phyloP scores from a whole-genome alignment of 2,329 filamentous ascomycete genomes.

The Sarocladium strictum region DNA sequence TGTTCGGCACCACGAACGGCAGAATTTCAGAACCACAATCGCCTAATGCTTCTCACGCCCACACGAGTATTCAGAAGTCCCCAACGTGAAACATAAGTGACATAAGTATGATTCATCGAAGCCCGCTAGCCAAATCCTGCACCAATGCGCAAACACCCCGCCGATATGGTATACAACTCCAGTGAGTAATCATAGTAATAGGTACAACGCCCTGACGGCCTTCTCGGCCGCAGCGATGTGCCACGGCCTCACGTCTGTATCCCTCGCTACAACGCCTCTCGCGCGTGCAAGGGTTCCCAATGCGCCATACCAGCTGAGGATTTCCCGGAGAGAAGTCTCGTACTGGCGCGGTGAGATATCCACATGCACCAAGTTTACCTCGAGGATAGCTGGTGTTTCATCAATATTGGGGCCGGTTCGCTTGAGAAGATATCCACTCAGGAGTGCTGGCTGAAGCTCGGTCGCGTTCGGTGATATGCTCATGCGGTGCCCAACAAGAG shows the following conservation, averaged over 20 bases:
- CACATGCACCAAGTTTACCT: conserved; percentile 57
- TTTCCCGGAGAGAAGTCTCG: conserved; percentile 64
- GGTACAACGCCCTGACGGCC: conserved; percentile 58
- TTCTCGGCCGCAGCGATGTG: conserved; percentile 69
- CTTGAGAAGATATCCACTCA: conserved; percentile 62
- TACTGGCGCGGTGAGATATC: conserved; percentile 46
- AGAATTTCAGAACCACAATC: too few relatives aligned
- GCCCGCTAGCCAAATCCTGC: background rate
- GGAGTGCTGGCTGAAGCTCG: conserved; percentile 50
- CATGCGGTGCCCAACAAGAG: conserved; percentile 61
- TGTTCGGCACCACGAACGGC: too few relatives aligned
- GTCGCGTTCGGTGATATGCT: conserved; percentile 52
- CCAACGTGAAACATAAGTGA: too few relatives aligned
- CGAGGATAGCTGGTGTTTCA: conserved; percentile 55
- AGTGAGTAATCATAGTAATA: conserved; percentile 48
- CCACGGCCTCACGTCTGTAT: conserved; percentile 65
- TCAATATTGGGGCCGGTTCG: conserved; percentile 49
- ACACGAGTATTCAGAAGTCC: too few relatives aligned
- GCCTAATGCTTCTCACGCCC: too few relatives aligned
- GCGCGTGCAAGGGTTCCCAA: conserved; percentile 64
- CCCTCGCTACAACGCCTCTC: conserved; percentile 54
- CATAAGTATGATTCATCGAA: background rate
- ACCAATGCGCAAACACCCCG: conserved; percentile 11
- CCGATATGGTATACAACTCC: background rate
- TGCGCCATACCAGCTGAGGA: conserved; percentile 62